These are phyloP conservation scores for Hortiboletus flavorubellus DNA, from an alignment of 768 basidiomycete species.

Conservation along the genomic window DNA sequence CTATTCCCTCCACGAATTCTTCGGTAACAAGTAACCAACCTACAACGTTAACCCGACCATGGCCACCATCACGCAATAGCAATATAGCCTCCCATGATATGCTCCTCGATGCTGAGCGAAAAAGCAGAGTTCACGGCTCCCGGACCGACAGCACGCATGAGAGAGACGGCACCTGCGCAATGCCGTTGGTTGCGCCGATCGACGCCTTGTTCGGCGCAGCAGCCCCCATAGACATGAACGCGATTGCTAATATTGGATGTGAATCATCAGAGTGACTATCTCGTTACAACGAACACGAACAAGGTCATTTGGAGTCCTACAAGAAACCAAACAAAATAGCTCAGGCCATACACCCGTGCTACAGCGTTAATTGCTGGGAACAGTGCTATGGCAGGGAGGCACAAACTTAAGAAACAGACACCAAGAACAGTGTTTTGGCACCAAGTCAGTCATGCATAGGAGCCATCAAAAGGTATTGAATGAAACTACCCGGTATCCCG, in stretches of 20 bases:
- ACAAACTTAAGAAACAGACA: conserved; percentile 44
- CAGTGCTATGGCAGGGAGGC: conserved; percentile 42
- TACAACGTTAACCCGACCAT: conserved; percentile 30
- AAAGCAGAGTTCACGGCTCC: conserved; percentile 25
- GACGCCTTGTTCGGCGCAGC: conserved; percentile 64
- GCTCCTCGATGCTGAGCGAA: conserved; percentile 26
- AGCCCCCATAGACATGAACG: conserved; percentile 66
- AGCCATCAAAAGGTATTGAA: conserved; percentile 64
- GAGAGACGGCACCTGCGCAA: conserved; percentile 32
- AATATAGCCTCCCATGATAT: conserved; percentile 52
- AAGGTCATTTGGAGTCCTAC: conserved; percentile 48
- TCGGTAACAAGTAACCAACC: conserved; percentile 34
- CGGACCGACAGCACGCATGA: conserved; percentile 30
- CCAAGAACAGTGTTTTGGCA: conserved; percentile 53
- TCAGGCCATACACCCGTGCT: conserved; percentile 39
- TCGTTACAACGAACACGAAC: conserved; percentile 31
- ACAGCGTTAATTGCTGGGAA: conserved; percentile 43
- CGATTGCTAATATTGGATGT: conserved; percentile 41
- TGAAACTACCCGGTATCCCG: conserved; percentile 35
- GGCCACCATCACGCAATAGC: conserved; percentile 45
- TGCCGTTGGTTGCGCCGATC: conserved; percentile 67
- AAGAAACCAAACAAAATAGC: conserved; percentile 43
- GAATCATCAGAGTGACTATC: neutral
- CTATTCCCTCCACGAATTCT: conserved; percentile 19
- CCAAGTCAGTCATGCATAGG: conserved; percentile 53